phyloP scores from a whole-genome alignment of 2,329 filamentous ascomycete genomes.

The Ceratocystiopsis minuta region DNA sequence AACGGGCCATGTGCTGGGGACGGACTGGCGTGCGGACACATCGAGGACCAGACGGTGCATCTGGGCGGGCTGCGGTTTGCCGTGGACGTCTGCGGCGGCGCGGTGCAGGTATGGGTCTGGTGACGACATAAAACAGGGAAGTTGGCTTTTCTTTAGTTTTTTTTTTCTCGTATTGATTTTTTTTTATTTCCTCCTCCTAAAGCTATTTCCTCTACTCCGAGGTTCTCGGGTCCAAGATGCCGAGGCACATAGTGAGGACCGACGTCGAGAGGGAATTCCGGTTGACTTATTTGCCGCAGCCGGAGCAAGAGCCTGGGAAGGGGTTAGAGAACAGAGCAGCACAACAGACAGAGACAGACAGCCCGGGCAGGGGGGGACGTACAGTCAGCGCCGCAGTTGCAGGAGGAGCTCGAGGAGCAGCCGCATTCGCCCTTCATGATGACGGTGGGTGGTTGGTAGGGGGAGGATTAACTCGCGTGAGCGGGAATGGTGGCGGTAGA shows the following conservation, averaged over 20 bases:
- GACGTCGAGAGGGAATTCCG: neutral
- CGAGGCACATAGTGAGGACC: neutral
- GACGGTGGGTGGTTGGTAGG: slow-evolving; percentile 7
- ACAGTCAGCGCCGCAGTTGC: slow-evolving; percentile 14
- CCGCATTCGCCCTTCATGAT: slow-evolving; percentile 22
- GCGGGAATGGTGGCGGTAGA: slow-evolving; percentile 7
- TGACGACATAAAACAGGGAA: neutral
- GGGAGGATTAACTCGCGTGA: slow-evolving; percentile 7
- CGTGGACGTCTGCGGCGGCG: slow-evolving; percentile 6
- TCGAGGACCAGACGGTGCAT: neutral
- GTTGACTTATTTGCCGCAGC: slow-evolving; percentile 18
- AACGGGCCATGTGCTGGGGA: neutral
- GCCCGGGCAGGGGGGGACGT: slow-evolving; percentile 3
- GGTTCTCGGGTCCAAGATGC: no score
- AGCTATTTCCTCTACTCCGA: no score
- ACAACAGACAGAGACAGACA: slow-evolving; percentile 1
- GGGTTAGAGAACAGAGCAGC: slow-evolving; percentile 10
- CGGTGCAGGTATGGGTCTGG: slow-evolving; percentile 4
- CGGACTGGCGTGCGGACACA: neutral
- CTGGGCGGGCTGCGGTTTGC: slow-evolving; percentile 4
- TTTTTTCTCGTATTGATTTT: no score
- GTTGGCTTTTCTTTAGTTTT: no score
- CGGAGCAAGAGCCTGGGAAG: slow-evolving; percentile 17
- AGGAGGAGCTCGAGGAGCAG: slow-evolving; percentile 18
- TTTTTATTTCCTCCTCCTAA: neutral